A percentile compares a stretch with the other conserved stretches of the same genome.
phyloP scores from a whole-genome alignment of 192 early-diverging fungal genomes.

The Dissophora globulifera region DNA sequence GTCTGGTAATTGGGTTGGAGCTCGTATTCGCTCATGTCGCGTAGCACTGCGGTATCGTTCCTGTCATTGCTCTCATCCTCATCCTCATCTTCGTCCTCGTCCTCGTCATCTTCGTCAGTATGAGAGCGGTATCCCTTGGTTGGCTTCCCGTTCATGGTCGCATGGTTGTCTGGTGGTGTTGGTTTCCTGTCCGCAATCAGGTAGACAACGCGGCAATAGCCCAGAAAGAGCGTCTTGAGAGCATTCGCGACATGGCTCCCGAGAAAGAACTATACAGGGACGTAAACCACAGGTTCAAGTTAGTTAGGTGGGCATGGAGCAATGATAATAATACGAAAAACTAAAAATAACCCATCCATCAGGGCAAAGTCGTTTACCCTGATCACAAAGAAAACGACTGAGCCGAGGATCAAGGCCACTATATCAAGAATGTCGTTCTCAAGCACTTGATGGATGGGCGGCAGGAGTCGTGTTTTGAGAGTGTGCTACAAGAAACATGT shows the following conservation, averaged over 20 bases:
- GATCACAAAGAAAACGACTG: conserved; percentile 8
- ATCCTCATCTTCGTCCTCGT: not conserved
- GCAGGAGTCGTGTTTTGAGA: conserved; percentile 23
- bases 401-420: conserved; percentile 22
- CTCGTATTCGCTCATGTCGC: no score
- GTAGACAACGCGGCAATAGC: conserved; percentile 36
- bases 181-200: conserved; percentile 23
- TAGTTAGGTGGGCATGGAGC: no score
- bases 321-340: no score
- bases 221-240: conserved; percentile 14
- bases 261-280: conserved; percentile 31
- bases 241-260: conserved; percentile 27
- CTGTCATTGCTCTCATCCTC: not conserved
- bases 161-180: not conserved
- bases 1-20: conserved; percentile 40
- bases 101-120: not conserved
- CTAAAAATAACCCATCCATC: not conserved
- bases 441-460: conserved; percentile 12
- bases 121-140: not conserved
- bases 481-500: conserved; percentile 33
- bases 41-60: no score
- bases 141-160: not conserved
- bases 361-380: no score
- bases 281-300: not conserved
- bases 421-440: conserved; percentile 39